phyloP scores from a whole-genome alignment of 208 protist genomes.

The Leishmania aethiopica region DNA sequence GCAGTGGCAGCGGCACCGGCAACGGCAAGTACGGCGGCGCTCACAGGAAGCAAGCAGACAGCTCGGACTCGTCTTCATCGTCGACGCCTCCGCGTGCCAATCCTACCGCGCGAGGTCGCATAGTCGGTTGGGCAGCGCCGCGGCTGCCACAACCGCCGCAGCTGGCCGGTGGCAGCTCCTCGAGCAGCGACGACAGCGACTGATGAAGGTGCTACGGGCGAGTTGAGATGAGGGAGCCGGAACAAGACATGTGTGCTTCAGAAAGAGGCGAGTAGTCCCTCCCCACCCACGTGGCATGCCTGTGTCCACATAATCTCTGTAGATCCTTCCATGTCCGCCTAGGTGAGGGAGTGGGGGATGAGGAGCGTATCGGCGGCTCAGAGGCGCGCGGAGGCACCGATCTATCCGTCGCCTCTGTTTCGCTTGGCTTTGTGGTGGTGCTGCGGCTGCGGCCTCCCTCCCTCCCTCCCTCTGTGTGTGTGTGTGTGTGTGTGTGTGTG shows the following conservation, averaged over 20 bases:
- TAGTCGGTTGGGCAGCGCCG: neutral
- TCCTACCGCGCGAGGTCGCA: neutral
- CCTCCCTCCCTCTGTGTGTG: neutral
- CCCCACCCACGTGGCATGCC: neutral
- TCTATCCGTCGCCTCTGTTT: neutral
- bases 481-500: conserved; percentile 13
- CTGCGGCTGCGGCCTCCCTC: neutral
- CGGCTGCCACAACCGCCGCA: conserved; percentile 11
- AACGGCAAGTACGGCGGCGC: neutral
- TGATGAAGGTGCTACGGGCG: conserved; percentile 8
- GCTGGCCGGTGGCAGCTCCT: conserved; percentile 2
- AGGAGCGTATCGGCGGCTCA: neutral
- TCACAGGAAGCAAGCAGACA: neutral
- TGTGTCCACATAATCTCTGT: neutral
- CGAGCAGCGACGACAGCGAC: conserved; percentile 12
- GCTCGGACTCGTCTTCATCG: neutral
- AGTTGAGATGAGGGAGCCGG: neutral
- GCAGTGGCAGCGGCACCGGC: neutral
- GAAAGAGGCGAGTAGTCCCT: neutral
- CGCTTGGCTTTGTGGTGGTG: neutral
- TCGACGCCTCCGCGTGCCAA: neutral
- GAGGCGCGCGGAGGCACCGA: neutral
- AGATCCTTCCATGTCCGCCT: neutral
- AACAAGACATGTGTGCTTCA: neutral
- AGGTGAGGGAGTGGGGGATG: neutral